Conservation (phyloP, 768 basidiomycete species). For the Boletus fagicola region DNA sequence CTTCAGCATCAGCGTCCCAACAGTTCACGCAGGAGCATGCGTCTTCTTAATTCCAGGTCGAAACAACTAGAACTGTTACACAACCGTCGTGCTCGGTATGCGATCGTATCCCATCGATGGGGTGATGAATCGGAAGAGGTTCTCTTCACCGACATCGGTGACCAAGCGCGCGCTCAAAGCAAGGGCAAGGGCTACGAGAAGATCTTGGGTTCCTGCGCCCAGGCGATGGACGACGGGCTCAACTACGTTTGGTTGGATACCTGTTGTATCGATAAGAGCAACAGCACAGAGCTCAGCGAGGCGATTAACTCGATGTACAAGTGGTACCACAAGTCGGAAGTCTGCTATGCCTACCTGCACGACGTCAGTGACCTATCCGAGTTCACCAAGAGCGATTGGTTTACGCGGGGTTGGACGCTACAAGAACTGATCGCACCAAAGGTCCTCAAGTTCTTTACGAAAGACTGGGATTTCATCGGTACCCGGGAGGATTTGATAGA, state of each 20-base stretch:
- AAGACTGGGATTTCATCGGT: constrained; percentile 25
- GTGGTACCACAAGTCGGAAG: constrained; percentile 29
- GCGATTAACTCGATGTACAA: constrained; percentile 35
- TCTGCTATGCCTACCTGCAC: constrained; percentile 31
- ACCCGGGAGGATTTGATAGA: constrained; percentile 13
- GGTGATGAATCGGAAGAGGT: constrained; percentile 22
- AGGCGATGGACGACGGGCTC: constrained; percentile 15
- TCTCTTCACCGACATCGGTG: constrained; percentile 25
- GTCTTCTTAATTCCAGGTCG: constrained; percentile 21
- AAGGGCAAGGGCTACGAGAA: constrained; percentile 25
- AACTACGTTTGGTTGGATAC: constrained; percentile 35
- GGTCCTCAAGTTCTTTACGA: constrained; percentile 25
- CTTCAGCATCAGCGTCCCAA: background rate
- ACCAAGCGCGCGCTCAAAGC: constrained; percentile 1
- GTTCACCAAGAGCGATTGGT: constrained; percentile 30
- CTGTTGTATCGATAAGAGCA: constrained; percentile 32
- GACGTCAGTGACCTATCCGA: constrained; percentile 20
- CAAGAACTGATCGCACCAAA: constrained; percentile 33
- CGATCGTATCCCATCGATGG: constrained; percentile 32
- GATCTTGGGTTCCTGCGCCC: constrained; percentile 20
- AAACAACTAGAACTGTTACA: constrained; percentile 18
- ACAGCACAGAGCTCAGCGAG: constrained; percentile 28
- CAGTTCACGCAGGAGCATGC: constrained; percentile 16
- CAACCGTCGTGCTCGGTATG: constrained; percentile 8
- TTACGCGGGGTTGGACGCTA: constrained; percentile 32